These are phyloP conservation scores for Tetrapisispora taiwanensis DNA, from an alignment of 805 yeast species.

Conservation along the genomic window DNA sequence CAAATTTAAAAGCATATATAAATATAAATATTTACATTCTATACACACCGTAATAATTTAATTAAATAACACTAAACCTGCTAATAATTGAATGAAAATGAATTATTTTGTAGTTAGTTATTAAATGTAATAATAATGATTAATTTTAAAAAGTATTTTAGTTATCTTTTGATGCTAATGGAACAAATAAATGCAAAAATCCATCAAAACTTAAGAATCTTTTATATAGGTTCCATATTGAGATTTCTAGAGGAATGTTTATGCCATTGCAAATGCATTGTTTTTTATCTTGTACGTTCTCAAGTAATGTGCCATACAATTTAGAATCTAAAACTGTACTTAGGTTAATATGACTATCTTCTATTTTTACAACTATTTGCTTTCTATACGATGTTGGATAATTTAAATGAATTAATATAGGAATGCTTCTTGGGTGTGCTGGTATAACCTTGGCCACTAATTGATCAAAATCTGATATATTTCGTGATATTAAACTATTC, in stretches of 20 bases:
- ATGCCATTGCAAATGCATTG: constrained; percentile 48
- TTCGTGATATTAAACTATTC: constrained; percentile 35
- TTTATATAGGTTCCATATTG: constrained; percentile 37
- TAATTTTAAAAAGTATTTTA: neutral
- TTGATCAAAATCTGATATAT: constrained; percentile 11
- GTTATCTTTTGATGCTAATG: neutral
- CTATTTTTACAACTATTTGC: constrained; percentile 20
- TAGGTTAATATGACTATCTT: constrained; percentile 20
- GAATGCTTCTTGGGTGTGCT: constrained; percentile 10
- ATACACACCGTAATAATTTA: neutral
- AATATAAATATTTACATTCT: neutral
- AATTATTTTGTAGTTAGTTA: too few species aligned
- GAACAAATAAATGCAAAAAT: constrained; percentile 38
- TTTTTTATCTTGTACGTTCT: constrained; percentile 28
- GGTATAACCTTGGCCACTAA: constrained; percentile 18
- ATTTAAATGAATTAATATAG: constrained; percentile 19
- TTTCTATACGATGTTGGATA: constrained; percentile 31
- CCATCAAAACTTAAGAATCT: constrained; percentile 50
- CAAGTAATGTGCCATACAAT: constrained; percentile 40
- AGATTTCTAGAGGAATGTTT: constrained; percentile 34
- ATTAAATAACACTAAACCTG: neutral
- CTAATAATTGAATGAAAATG: too few species aligned
- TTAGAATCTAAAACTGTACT: constrained; percentile 32
- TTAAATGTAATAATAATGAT: too few species aligned
- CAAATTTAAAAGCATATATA: neutral